Evolutionary conservation across 1,284 basidiomycete species (phyloP).

Genomic region (Porogramme epimiltina): DNA sequence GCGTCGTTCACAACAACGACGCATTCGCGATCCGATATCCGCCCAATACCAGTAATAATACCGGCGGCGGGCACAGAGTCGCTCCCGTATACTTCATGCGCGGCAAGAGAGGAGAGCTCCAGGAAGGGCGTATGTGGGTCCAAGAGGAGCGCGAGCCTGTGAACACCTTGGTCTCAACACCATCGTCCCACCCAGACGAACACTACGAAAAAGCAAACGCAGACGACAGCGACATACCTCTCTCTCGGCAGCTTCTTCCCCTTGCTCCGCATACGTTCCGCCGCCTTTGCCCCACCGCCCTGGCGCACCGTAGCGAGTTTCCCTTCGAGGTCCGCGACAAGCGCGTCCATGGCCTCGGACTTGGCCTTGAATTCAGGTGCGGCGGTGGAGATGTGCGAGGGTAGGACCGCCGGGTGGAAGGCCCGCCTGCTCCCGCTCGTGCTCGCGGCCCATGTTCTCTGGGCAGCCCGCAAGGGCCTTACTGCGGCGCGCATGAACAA

Average conservation of each 20-base stretch:
- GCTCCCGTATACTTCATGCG: slow-evolving; percentile 80
- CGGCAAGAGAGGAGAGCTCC: slow-evolving; percentile 86
- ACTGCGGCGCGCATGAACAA: not conserved
- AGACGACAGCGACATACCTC: slow-evolving; percentile 50
- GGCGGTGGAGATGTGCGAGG: slow-evolving; percentile 65
- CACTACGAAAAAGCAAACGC: not conserved
- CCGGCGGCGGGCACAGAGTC: slow-evolving; percentile 88
- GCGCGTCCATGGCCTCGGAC: slow-evolving; percentile 64
- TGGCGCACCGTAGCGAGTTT: slow-evolving; percentile 58
- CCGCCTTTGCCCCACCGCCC: slow-evolving; percentile 71
- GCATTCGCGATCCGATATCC: slow-evolving; percentile 83
- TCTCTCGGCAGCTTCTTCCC: slow-evolving; percentile 89
- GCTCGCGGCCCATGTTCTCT: slow-evolving; percentile 9
- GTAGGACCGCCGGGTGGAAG: slow-evolving; percentile 75
- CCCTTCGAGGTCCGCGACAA: slow-evolving; percentile 64
- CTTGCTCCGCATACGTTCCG: slow-evolving; percentile 75
- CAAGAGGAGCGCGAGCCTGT: slow-evolving; percentile 67
- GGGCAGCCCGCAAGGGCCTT: slow-evolving; percentile 11
- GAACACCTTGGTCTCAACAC: too few relatives aligned
- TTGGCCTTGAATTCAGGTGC: slow-evolving; percentile 73
- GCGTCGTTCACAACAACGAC: slow-evolving; percentile 93
- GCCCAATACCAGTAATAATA: slow-evolving; percentile 87
- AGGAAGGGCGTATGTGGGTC: slow-evolving; percentile 91
- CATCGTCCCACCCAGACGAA: not conserved
- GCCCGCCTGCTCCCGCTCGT: slow-evolving; percentile 14